Evolutionary conservation across 768 basidiomycete genomes (phyloP).

Genomic region (Saitozyma sp.): DNA sequence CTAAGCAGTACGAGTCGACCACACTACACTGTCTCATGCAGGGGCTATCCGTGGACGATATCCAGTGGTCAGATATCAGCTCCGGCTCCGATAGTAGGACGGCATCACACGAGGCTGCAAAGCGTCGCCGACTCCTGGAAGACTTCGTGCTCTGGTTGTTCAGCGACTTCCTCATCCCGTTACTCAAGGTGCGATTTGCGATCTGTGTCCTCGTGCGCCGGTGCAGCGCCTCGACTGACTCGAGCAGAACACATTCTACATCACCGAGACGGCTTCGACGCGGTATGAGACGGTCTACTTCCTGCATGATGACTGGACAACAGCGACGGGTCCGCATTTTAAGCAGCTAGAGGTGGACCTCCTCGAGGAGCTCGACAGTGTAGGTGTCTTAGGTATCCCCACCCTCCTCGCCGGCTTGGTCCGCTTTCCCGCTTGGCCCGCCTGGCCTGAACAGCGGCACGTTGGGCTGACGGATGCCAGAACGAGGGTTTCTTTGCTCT

Average conservation of each 20-base stretch:
- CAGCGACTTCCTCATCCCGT: conserved; percentile 74
- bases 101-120: conserved; percentile 67
- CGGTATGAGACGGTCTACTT: conserved; percentile 84
- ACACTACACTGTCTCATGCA: conserved; percentile 76
- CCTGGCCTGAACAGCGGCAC: background rate
- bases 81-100: conserved; percentile 49
- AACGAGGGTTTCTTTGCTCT: conserved; percentile 27
- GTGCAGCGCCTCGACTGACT: conserved; percentile 1
- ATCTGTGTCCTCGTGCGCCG: too few species aligned
- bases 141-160: conserved; percentile 96
- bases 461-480: conserved; percentile 12
- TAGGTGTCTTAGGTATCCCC: conserved; percentile 49
- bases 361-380: conserved; percentile 70
- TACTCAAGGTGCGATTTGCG: conserved; percentile 66
- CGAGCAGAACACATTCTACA: conserved; percentile 81
- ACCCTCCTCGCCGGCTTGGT: background rate
- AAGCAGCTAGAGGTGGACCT: conserved; percentile 69
- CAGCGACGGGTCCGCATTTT: conserved; percentile 75
- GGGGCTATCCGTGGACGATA: conserved; percentile 69
- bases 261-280: conserved; percentile 86
- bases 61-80: conserved; percentile 66
- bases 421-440: background rate
- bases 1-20: conserved; percentile 77
- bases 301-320: conserved; percentile 90
- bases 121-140: conserved; percentile 75